Base-by-base conservation (phyloP, 768 basidiomycete genomes). In the Mrakia gelida region DNA sequence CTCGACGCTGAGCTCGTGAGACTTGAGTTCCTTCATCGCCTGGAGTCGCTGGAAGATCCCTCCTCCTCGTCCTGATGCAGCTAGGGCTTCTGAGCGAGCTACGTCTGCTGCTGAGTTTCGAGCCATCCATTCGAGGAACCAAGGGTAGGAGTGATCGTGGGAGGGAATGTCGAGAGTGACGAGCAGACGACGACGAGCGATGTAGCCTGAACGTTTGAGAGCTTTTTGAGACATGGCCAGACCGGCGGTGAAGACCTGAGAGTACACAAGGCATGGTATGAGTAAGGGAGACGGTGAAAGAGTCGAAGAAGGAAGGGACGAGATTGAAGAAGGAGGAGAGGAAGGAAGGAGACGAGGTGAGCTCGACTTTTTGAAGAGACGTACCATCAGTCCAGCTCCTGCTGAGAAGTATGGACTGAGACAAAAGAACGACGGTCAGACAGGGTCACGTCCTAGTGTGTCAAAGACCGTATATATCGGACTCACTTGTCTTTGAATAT, bases 121-220 rank as follows among this genome's bases (percentile, higher is more conserved):
- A 10, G 94, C 89, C 92, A 98, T 93, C 96, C 97, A 99, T 71
- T 91, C 87, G 61, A 99, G 89, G 84, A 98, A 95, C 95, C 97
- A 98, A 67, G 93, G 92, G 84, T 98, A 98, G 13, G 95, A 88
- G 54, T 89, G 91, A 84, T 99, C 97, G 82, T 94, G 95, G 83
- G 95, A 96, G 79, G 92, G 94, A 81, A 99, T 94, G 86, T 99
- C 97, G 73, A 98, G 89, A 21, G 94, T 91, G 54, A 98, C 95
- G 73, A 98, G 90, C 87, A 99, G 88, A 59, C 96, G 90, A 45
- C 97, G 88, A 71, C 92, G 93, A 73, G 95, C 89, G 59, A 92
- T 88, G 10, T 88, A 89, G 8, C 91, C 88, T 38, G 90, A 92
- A 28, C 92, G 85, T 9, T 91, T 87, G 11, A 90, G 81, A 72